Percentiles rank a stretch among this genome's conserved stretches.
phyloP scores from a whole-genome alignment of 257 asterid genomes.

The Rauvolfia tetraphylla region DNA sequence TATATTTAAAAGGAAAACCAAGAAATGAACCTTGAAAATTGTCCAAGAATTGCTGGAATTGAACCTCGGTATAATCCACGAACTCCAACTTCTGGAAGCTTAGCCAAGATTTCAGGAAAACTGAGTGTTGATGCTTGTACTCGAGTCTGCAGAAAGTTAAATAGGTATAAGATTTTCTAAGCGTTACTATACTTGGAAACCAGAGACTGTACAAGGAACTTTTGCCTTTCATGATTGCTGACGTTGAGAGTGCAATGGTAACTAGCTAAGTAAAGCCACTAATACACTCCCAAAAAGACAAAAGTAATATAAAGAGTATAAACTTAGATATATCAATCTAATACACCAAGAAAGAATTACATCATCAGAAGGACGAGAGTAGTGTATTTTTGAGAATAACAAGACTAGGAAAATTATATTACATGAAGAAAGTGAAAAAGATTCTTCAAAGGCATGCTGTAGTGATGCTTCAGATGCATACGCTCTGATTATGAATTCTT shows the following conservation, averaged over 20 bases:
- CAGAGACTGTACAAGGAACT: background rate
- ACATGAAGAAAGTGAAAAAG: background rate
- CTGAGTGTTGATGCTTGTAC: slow-evolving; percentile 96
- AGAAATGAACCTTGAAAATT: slow-evolving; percentile 71
- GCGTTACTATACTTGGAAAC: background rate
- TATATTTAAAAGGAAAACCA: slow-evolving; percentile 4
- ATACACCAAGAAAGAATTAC: background rate
- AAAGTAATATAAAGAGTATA: background rate
- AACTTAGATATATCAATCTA: background rate
- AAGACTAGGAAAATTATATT: background rate
- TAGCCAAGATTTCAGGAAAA: slow-evolving; percentile 76
- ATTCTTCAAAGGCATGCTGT: background rate
- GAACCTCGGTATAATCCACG: slow-evolving; percentile 91
- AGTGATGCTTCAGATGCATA: background rate
- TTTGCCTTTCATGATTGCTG: background rate
- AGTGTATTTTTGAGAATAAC: background rate
- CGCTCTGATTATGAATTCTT: background rate
- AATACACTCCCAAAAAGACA: background rate
- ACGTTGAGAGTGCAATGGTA: background rate
- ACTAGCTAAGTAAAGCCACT: background rate
- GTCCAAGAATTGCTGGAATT: slow-evolving; percentile 93
- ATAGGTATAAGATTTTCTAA: slow-evolving; percentile 30
- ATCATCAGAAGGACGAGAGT: background rate
- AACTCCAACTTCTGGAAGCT: slow-evolving; percentile 82
- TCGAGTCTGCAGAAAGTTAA: slow-evolving; percentile 62